Evolutionary conservation across 1,284 basidiomycete species (phyloP), one percentile per base, ranked within the genome.

Genomic region (Vanrija humicola): DNA sequence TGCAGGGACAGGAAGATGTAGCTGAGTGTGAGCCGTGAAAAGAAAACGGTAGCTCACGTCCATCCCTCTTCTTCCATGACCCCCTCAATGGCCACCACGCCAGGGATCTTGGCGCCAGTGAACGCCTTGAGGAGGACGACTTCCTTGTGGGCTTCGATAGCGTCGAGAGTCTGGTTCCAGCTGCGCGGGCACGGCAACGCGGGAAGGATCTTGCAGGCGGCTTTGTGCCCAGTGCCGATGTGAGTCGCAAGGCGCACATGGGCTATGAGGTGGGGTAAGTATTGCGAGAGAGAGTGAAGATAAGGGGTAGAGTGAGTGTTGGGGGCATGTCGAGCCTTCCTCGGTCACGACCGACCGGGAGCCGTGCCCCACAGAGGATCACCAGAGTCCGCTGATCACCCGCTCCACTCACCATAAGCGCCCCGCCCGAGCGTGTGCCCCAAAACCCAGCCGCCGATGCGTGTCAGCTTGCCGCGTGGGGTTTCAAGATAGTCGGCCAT

Each of bases 171-270:
- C 42, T 69, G 56, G 51, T 74, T 67, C 57, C 61, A 50, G 10
- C 16, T 46, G 0, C 40, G 49, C 7, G 46, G 43, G n/a, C 51
- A 45, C 54, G 69, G 63, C 1, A 76, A 63, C 2, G 74, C 63
- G 1, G 75, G 75, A 1, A 77, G 64, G 52, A 77, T 77, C 62
- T 77, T 77, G 68, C 74, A 75, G 1, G 75, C 75, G 5, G 69
- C 69, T 42, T 65, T 45, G 21, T 67, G 63, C 3, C 72, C 69
- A 15, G 64, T 68, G n/a, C 43, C 14, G 14, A 54, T 34, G 48
- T 76, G 72, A 1, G 69, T 75, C 5, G 74, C 75, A 18, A 67
- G 61, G 3, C 75, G 72, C 25, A 77, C 75, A 46, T 76, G 74
- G n/a, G 69, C 75, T 77, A 56, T 10, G 28, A 28, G 10, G 28